Conservation (phyloP, 2,329 filamentous ascomycete genomes). For the Talaromyces sp. region DNA sequence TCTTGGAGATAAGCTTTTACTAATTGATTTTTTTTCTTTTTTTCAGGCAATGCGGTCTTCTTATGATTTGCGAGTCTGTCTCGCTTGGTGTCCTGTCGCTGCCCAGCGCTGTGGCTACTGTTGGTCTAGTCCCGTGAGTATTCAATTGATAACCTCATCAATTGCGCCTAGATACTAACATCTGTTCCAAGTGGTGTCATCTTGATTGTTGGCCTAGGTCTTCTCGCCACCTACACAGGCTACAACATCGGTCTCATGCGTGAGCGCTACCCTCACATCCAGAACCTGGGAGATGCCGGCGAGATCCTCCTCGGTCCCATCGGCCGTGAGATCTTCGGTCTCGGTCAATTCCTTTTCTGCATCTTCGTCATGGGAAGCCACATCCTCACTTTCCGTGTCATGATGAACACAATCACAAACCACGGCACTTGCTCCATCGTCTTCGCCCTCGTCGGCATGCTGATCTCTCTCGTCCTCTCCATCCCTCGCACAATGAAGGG, state of each 20-base stretch:
- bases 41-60: conserved; percentile 26
- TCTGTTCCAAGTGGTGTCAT: conserved; percentile 49
- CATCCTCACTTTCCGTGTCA: conserved; percentile 69
- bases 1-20: background rate
- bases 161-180: background rate
- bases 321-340: conserved; percentile 65
- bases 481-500: conserved; percentile 63
- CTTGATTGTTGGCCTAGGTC: conserved; percentile 56
- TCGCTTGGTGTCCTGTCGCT: conserved; percentile 29
- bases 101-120: conserved; percentile 24
- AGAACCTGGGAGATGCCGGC: conserved; percentile 70
- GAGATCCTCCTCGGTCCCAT: conserved; percentile 62
- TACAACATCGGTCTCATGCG: conserved; percentile 64
- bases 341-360: conserved; percentile 65
- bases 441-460: conserved; percentile 62
- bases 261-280: conserved; percentile 59
- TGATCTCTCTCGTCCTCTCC: conserved; percentile 53
- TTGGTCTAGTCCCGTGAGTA: conserved; percentile 24
- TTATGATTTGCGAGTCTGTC: conserved; percentile 32
- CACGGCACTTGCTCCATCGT: conserved; percentile 65
- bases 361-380: conserved; percentile 72
- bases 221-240: conserved; percentile 62
- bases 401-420: conserved; percentile 65
- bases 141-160: background rate
- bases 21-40: background rate